These are phyloP conservation scores for Cryphonectria parasitica DNA, from an alignment of 2,329 filamentous ascomycete species.

Conservation along the genomic window DNA sequence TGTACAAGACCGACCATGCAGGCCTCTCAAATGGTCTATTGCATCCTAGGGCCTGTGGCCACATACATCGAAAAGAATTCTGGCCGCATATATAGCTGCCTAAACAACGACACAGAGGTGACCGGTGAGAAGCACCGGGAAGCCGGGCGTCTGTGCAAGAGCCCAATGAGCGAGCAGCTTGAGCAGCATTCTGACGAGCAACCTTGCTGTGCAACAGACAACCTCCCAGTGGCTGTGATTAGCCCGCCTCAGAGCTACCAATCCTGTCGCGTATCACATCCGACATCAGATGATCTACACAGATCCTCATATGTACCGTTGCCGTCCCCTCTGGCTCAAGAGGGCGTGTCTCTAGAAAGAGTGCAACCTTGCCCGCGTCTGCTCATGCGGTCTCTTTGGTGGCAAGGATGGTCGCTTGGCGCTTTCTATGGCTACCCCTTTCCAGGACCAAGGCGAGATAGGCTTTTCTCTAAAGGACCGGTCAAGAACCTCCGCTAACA, in stretches of 20 bases:
- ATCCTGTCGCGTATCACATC: neutral
- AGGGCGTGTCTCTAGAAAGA: conserved; percentile 2
- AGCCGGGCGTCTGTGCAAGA: neutral
- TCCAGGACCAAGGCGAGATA: neutral
- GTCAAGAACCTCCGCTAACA: neutral
- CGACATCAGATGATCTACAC: neutral
- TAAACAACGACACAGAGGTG: neutral
- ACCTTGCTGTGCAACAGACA: neutral
- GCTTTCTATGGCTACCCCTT: neutral
- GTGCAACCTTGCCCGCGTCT: neutral
- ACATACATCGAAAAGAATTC: neutral
- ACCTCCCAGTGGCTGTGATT: neutral
- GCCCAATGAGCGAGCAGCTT: conserved; percentile 2
- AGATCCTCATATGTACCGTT: neutral
- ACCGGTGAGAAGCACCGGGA: neutral
- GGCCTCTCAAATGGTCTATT: neutral
- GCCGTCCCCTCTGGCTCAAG: neutral
- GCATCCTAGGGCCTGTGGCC: neutral
- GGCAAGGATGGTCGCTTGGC: neutral
- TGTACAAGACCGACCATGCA: neutral
- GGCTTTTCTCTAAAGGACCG: neutral
- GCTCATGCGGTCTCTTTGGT: neutral
- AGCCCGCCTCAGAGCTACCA: neutral
- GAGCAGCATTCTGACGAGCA: neutral
- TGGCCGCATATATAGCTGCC: conserved; percentile 11